Base-by-base conservation (phyloP, 1,284 basidiomycete genomes). In the Trichosporon faecale region DNA sequence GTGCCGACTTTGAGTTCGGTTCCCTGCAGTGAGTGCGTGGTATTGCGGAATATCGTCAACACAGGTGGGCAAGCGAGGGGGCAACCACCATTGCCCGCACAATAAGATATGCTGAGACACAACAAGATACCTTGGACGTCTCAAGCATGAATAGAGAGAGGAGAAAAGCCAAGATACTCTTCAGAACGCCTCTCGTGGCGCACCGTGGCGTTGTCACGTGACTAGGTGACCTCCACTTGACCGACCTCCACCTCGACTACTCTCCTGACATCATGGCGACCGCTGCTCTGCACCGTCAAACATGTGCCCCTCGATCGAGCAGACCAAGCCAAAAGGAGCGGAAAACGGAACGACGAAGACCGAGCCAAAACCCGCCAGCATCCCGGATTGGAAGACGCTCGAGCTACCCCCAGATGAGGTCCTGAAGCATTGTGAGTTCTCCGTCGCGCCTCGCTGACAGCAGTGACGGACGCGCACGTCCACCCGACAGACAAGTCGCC, bases 391-490 rank as follows among this genome's bases (percentile, higher is more conserved):
- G 79, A 73, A 77, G 64, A 66, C 57, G 6, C 76, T 80, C 18
- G n/a, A 64, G 21, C 64, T 80, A 2, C 79, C 79, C 0, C 16
- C 57, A 14, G 18, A 60, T 23, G 27, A 60, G 63, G 70, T 81
- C 37, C 69, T 81, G 23, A 40, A 27, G 11, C 77, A 76, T 27
- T 37, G 80, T 81, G 67, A 49, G 78, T 72, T 1, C 16, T 12
- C 37, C n/a, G 6, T 2, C 2, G 3, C 18, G 14, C 29, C 2
- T 11, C 31, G 33, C 69, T 70, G 44, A 68, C 64, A 7, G 21
- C 72, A 79, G 82, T 85, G 27, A 79, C 78, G 14, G 84, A 85
- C 70, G 83, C 81, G 0, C 84, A 85, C 64, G 85, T 83, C 74
- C 84, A 85, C 70, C 83, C 84, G 2, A 81, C 80, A 2, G 84